phyloP scores from a whole-genome alignment of 176 grass and related monocot genomes.

The Lolium multiflorum region DNA sequence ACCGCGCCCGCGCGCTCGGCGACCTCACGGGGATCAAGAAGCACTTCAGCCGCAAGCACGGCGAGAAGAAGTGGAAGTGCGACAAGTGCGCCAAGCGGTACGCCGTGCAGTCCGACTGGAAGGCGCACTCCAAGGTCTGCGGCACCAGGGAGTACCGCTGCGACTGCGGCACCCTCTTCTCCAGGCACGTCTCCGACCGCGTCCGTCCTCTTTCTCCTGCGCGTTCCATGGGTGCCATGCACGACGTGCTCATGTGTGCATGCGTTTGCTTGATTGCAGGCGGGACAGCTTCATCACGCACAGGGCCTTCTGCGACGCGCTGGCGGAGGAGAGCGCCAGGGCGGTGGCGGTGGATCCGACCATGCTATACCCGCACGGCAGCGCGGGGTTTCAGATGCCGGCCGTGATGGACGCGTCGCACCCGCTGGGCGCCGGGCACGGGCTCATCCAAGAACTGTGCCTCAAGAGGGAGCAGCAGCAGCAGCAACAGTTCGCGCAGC shows the following conservation, averaged over 20 bases:
- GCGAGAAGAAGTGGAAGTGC: slow-evolving; percentile 99
- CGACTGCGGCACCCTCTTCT: slow-evolving; percentile 96
- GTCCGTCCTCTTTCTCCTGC: neutral
- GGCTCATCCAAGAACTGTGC: slow-evolving; percentile 52
- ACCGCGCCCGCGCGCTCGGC: slow-evolving; percentile 75
- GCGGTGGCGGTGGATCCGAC: slow-evolving; percentile 46
- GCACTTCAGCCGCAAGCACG: slow-evolving; percentile 98
- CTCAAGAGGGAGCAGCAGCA: slow-evolving; percentile 65
- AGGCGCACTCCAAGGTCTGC: slow-evolving; percentile 97
- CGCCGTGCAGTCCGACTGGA: slow-evolving; percentile 98
- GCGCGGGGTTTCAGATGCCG: slow-evolving; percentile 29
- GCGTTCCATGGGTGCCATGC: neutral
- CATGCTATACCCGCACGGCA: slow-evolving; percentile 52
- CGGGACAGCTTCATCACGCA: slow-evolving; percentile 99
- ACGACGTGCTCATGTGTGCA: slow-evolving; percentile 12
- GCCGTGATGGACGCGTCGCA: slow-evolving; percentile 38
- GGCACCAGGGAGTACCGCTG: slow-evolving; percentile 96
- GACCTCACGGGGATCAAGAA: slow-evolving; percentile 99
- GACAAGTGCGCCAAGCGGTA: slow-evolving; percentile 97
- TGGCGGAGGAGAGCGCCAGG: slow-evolving; percentile 98
- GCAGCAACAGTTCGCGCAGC: slow-evolving; percentile 26
- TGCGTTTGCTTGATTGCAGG: slow-evolving; percentile 44
- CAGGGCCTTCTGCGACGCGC: slow-evolving; percentile 95
- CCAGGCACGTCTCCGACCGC: slow-evolving; percentile 57
- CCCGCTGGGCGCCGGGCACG: slow-evolving; percentile 30